A percentile compares a stretch with the other conserved stretches of the same genome.
These are phyloP conservation scores for Acorus calamus DNA, from an alignment of 106 monocot species.

Conservation along the genomic window DNA sequence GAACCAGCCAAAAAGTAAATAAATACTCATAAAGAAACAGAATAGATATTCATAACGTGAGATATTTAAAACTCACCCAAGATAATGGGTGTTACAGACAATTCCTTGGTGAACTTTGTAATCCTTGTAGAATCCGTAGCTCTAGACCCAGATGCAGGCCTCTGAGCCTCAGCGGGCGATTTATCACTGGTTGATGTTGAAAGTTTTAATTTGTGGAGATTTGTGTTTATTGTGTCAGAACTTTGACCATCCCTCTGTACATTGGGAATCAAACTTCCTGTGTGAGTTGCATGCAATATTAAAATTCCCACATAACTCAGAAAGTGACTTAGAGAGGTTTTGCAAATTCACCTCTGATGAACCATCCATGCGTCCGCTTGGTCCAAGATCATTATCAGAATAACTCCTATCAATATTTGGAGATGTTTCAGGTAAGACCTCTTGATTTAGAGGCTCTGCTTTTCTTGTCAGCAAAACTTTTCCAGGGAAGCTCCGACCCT, in stretches of 20 bases:
- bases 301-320: background rate
- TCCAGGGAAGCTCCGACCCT: constrained; percentile 93
- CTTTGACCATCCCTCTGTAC: constrained; percentile 35
- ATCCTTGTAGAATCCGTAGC: constrained; percentile 91
- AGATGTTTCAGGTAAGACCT: constrained; percentile 23
- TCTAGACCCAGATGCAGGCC: constrained; percentile 56
- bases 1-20: background rate
- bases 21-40: background rate
- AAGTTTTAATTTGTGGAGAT: constrained; percentile 27
- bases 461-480: constrained; percentile 73
- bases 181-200: constrained; percentile 22
- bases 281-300: background rate
- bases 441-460: constrained; percentile 45
- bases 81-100: constrained; percentile 67
- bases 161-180: constrained; percentile 32
- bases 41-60: no score
- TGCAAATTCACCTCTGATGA: constrained; percentile 54
- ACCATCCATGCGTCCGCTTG: constrained; percentile 17
- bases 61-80: constrained; percentile 38
- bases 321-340: background rate
- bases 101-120: constrained; percentile 67
- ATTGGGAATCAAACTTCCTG: background rate
- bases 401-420: constrained; percentile 26
- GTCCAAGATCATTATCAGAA: constrained; percentile 39
- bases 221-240: constrained; percentile 26